Percentiles rank a stretch among this genome's conserved stretches.
phyloP scores from a whole-genome alignment of 192 early-diverging fungal genomes.

The Umbelopsis ramanniana region DNA sequence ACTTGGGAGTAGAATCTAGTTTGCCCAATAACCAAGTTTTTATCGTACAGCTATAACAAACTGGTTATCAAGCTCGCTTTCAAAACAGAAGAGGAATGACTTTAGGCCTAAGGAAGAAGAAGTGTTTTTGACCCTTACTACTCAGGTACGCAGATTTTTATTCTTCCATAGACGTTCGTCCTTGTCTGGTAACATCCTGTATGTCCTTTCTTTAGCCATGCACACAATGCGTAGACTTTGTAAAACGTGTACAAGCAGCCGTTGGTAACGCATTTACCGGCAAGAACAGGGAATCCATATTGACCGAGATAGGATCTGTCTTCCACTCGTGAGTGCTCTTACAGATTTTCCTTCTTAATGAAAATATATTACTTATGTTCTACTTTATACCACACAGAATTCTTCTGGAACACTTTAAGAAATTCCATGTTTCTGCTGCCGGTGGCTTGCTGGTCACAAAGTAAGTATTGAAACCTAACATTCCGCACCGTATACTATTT shows the following conservation, averaged over 20 bases:
- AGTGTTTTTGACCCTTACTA: constrained; percentile 69
- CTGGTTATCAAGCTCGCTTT: constrained; percentile 71
- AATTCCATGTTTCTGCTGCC: constrained; percentile 80
- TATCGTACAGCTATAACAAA: constrained; percentile 63
- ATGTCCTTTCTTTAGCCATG: constrained; percentile 62
- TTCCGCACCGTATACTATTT: neutral
- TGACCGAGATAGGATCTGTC: constrained; percentile 76
- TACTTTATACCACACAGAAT: constrained; percentile 53
- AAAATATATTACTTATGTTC: constrained; percentile 12
- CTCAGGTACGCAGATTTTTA: constrained; percentile 35
- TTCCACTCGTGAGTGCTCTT: constrained; percentile 71
- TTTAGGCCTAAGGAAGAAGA: constrained; percentile 91
- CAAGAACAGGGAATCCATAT: constrained; percentile 77
- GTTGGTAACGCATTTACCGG: constrained; percentile 69
- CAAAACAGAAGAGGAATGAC: constrained; percentile 86
- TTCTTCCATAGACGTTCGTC: neutral
- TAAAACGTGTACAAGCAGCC: constrained; percentile 64
- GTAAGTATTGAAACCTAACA: constrained; percentile 45
- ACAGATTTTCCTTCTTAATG: neutral
- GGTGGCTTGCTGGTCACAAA: constrained; percentile 90
- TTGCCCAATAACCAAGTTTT: constrained; percentile 32
- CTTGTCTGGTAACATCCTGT: neutral
- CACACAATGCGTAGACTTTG: constrained; percentile 75
- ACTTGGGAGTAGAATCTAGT: neutral
- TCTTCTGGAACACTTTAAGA: constrained; percentile 93